Evolutionary conservation across 164 flowering plant species (phyloP), one percentile per base, ranked within the genome.

Genomic region (Saururus chinensis): DNA sequence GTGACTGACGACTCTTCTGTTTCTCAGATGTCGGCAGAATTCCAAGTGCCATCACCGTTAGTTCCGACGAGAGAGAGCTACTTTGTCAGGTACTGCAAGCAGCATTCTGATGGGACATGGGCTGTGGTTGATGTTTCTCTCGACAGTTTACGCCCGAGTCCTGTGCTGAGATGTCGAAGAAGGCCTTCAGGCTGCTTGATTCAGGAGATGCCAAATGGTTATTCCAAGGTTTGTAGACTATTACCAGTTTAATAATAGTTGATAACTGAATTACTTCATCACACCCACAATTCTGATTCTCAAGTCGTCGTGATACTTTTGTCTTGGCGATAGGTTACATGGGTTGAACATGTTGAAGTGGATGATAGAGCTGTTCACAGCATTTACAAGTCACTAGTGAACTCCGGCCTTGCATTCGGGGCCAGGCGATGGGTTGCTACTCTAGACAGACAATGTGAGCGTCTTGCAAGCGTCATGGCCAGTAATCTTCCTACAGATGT

Each of bases 311-410:
- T 12, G 21, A 11, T 12, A 10, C 19, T 12, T 41, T 10, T 14
- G 12, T 55, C 16, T 22, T 20, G 19, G 25, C 49, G n/a, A n/a
- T 61, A 90, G 97, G 89, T 90, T 14, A 85, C 75, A n/a, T 90
- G 97, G 97, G 83, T 90, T 54, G 97, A 90, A 69, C 84, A 91
- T 74, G 84, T 85, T 4, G 97, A 88, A 65, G 82, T 82, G 22
- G 89, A 91, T 60, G 91, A 86, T 51, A 68, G 82, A 73, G 80
- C 80, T 4, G 85, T 86, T 58, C 88, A 88, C 57, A 70, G 25
- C 63, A 71, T 91, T 0, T 88, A 82, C 70, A 83, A 69, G 70
- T 71, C 80, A 10, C 70, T 88, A 3, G 88, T 91, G 37, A 81
- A 68, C 66, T 82, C 88, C 0, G 82, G 88, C 14, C 73, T 83